Percentiles rank a stretch among this genome's conserved stretches.
phyloP scores from a whole-genome alignment of 164 flowering plant genomes.

The Pachysandra terminalis region DNA sequence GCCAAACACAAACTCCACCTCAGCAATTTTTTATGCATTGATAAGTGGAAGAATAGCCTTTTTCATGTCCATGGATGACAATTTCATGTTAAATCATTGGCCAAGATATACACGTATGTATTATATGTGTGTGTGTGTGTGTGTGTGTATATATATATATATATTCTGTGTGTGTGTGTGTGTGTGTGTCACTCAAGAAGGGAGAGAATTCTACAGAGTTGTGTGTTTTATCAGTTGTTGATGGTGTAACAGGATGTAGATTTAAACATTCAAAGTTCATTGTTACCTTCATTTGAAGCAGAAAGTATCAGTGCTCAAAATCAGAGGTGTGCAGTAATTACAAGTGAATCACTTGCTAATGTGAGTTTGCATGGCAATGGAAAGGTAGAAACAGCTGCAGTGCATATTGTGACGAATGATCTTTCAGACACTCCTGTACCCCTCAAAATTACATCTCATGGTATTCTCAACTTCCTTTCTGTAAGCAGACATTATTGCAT shows the following conservation, averaged over 20 bases:
- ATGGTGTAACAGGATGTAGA: conserved; percentile 34
- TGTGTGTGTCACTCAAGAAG: no score
- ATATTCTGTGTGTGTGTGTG: no score
- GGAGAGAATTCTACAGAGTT: no score
- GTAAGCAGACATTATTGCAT: no score
- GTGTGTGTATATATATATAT: no score
- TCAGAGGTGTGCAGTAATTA: conserved; percentile 18
- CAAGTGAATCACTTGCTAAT: conserved; percentile 23
- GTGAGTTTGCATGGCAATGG: conserved; percentile 21
- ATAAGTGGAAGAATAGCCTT: no score
- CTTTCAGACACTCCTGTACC: conserved; percentile 25
- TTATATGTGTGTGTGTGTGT: no score
- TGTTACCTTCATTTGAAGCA: conserved; percentile 18
- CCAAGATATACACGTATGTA: no score
- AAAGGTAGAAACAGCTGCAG: conserved; percentile 24
- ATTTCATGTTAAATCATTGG: no score
- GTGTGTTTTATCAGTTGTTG: conserved; percentile 6
- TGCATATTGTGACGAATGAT: conserved; percentile 23
- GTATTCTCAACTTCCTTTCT: conserved; percentile 39
- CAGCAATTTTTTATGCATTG: no score
- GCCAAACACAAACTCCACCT: no score
- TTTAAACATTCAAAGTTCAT: conserved; percentile 23
- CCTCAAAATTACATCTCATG: conserved; percentile 28
- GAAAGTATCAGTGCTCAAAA: conserved; percentile 21
- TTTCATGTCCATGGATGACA: no score